Conservation (phyloP, 169 alveolate genomes). For the Sarcocystis neurona region DNA sequence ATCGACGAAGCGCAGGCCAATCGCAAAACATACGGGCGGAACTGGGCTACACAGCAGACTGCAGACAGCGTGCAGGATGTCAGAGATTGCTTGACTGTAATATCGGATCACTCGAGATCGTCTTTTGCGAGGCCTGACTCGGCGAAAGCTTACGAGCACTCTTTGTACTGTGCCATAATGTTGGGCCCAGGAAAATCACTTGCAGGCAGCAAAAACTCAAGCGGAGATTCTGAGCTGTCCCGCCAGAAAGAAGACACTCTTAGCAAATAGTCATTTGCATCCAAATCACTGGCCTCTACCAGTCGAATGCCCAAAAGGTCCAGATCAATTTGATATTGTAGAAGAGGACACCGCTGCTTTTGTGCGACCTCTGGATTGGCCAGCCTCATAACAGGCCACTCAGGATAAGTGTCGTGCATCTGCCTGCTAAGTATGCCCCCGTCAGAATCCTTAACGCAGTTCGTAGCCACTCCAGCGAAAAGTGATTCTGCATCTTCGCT, state of each 20-base stretch:
- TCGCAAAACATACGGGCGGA: no score
- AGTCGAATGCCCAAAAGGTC: conserved; percentile 54
- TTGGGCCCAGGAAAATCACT: conserved; percentile 54
- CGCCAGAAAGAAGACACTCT: conserved; percentile 56
- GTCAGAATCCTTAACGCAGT: not conserved
- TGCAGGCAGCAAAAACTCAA: conserved; percentile 13
- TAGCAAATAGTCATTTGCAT: conserved; percentile 25
- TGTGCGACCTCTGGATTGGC: conserved; percentile 11
- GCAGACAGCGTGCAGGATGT: no score
- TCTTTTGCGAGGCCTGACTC: no score
- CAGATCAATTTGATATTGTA: conserved; percentile 42
- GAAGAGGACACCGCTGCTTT: conserved; percentile 15
- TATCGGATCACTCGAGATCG: no score
- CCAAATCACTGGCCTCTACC: conserved; percentile 5
- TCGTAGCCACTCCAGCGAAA: not conserved
- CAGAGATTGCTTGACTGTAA: no score
- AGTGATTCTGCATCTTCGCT: not conserved
- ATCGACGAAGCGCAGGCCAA: no score
- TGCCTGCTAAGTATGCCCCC: not conserved
- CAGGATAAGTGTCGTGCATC: no score
- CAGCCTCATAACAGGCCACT: conserved; percentile 47
- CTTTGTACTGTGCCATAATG: conserved; percentile 37
- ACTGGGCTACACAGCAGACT: no score
- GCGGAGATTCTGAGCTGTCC: conserved; percentile 42
- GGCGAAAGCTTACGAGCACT: no score